Base-by-base conservation (phyloP, 1,284 basidiomycete genomes). In the Tremellales sp. region DNA sequence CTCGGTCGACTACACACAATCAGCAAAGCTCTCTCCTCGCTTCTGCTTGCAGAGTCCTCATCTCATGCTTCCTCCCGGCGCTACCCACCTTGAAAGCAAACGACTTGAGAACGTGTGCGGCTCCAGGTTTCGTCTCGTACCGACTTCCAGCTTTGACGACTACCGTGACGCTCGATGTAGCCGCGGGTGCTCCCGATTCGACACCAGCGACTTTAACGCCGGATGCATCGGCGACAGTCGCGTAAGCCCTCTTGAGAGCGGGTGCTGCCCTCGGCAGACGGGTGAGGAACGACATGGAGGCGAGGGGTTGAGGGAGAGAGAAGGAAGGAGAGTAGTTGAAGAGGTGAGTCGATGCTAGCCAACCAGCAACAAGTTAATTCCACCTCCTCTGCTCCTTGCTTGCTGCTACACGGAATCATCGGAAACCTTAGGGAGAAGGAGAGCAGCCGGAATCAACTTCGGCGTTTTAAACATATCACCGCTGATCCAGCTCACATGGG, bases 11-110 rank as follows among this genome's bases (percentile, higher is more conserved):
- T 74, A 57, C 8, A n/a, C n/a, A 39, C 13, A 15, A 43, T 53
- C 39, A 53, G 49, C 45, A 26, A 42, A 29, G 35, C 54, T 13
- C 5, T 12, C 24, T 17, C n/a, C 42, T 13, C 10, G 21, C 12
- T 35, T 19, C 40, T 17, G 12, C 22, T 29, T 19, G 24, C 41
- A 21, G 13, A 41, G 25, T 24, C 27, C 37, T 2, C n/a, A 46
- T n/a, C 36, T 12, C n/a, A 17, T 17, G 5, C 23, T 64, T n/a
- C n/a, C n/a, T n/a, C n/a, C n/a, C n/a, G n/a, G n/a, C n/a, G n/a
- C n/a, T n/a, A n/a, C 74, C 46, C 61, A 94, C 92, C 86, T 93
- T 96, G 84, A 92, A 96, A 53, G 90, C 85, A 80, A 91, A 94
- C 82, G 89, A 91, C 82, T 93, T 93, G 74, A 96, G 81, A 57